Evolutionary conservation across 306 rosid species (phyloP).

Genomic region (Vigna trinervia): DNA sequence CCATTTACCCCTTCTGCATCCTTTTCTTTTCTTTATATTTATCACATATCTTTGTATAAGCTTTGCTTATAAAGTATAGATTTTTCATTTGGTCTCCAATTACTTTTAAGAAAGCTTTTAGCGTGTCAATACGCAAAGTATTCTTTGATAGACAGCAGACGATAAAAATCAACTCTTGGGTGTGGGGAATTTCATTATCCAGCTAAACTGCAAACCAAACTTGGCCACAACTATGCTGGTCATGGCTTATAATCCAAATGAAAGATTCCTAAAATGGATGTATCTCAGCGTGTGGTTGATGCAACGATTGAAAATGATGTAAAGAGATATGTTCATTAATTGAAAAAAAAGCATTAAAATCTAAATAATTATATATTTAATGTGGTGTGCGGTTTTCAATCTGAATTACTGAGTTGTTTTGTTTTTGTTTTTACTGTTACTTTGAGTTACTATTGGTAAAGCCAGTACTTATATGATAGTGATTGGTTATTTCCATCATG

Average conservation of each 20-base stretch:
- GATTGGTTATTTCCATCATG: constrained; percentile 39
- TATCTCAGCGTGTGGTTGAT: not conserved
- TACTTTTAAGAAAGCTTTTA: constrained; percentile 8
- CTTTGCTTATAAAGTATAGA: constrained; percentile 36
- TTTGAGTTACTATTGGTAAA: constrained; percentile 10
- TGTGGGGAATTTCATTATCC: constrained; percentile 1
- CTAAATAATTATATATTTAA: not conserved
- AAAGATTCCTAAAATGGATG: not conserved
- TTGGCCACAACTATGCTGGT: not conserved
- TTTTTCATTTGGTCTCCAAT: constrained; percentile 8
- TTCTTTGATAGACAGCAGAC: not conserved
- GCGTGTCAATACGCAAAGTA: not conserved
- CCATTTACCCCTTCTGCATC: not conserved
- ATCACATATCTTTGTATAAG: constrained; percentile 40
- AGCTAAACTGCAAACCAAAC: constrained; percentile 10
- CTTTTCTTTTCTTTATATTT: constrained; percentile 1
- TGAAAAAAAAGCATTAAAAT: not conserved
- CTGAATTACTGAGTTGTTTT: no score
- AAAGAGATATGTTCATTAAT: not conserved
- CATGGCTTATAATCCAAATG: not conserved
- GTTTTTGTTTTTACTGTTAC: not conserved
- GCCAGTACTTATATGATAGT: not conserved
- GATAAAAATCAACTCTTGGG: not conserved
- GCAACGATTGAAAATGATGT: not conserved
- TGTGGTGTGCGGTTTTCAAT: no score